A percentile compares a stretch with the other conserved stretches of the same genome.
These are phyloP conservation scores for Alternaria incomplexa DNA, from an alignment of 2,329 filamentous ascomycete species.

Conservation along the genomic window DNA sequence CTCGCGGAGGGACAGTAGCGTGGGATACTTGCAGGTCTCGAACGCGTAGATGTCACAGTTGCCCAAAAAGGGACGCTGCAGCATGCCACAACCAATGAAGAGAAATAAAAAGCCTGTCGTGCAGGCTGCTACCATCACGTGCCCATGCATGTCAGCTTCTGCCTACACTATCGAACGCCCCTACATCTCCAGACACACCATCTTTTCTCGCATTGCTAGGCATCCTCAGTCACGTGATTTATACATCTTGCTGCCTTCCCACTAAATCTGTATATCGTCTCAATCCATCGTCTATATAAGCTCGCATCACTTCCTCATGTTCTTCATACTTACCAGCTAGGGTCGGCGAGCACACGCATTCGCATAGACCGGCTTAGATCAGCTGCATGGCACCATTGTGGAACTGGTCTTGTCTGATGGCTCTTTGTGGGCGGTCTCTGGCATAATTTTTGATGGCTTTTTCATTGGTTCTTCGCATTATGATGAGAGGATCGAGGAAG, in stretches of 20 bases:
- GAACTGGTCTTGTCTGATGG: conserved; percentile 11
- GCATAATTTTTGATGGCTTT: conserved; percentile 15
- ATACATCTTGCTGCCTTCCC: background rate
- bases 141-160: background rate
- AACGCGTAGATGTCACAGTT: background rate
- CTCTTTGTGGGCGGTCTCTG: conserved; percentile 8
- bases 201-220: background rate
- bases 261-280: background rate
- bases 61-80: background rate
- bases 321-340: conserved; percentile 12
- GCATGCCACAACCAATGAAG: background rate
- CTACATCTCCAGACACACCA: background rate
- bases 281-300: background rate
- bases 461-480: background rate
- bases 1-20: background rate
- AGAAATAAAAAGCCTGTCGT: background rate
- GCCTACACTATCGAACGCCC: background rate
- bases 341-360: conserved; percentile 14
- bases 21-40: background rate
- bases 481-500: conserved; percentile 4
- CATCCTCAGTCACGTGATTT: background rate
- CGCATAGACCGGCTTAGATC: conserved; percentile 8
- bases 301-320: background rate
- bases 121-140: conserved; percentile 1
- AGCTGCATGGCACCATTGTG: conserved; percentile 12